phyloP scores from a whole-genome alignment of 2,329 filamentous ascomycete species.

The Juglanconis oblonga region DNA sequence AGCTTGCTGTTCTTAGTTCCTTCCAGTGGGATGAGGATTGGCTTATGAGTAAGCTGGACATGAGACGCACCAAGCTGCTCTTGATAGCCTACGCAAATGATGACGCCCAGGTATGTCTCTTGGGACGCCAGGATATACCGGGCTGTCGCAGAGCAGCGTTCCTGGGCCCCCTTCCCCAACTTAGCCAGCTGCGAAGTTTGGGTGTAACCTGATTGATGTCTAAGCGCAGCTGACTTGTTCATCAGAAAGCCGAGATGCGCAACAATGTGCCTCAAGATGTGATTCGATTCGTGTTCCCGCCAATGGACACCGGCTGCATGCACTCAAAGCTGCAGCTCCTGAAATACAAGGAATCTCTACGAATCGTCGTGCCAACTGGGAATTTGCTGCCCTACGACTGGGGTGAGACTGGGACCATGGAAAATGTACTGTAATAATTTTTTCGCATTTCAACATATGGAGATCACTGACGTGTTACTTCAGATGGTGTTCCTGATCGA shows the following conservation, averaged over 20 bases:
- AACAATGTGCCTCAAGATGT: constrained; percentile 46
- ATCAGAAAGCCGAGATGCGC: constrained; percentile 47
- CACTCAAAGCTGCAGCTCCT: constrained; percentile 92
- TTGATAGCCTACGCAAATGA: constrained; percentile 55
- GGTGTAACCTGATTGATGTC: neutral
- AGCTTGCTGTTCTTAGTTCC: constrained; percentile 79
- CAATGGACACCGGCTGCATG: constrained; percentile 77
- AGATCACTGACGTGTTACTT: constrained; percentile 18
- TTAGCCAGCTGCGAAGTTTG: neutral
- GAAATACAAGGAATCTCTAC: constrained; percentile 70
- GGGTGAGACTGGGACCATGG: constrained; percentile 81
- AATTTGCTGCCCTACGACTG: constrained; percentile 87
- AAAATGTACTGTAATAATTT: constrained; percentile 61
- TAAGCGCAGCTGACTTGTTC: constrained; percentile 4
- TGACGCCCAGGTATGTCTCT: constrained; percentile 47
- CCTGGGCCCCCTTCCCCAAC: no score
- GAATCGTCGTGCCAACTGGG: constrained; percentile 81
- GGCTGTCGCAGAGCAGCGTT: neutral
- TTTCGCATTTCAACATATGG: neutral
- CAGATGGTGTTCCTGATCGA: constrained; percentile 89
- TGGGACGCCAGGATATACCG: neutral
- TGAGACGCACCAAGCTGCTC: constrained; percentile 57
- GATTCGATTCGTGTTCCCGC: constrained; percentile 76
- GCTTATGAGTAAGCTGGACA: constrained; percentile 69
- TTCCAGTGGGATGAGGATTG: constrained; percentile 84